Evolutionary conservation across 495 filamentous ascomycete species (phyloP), one percentile per base, ranked within the genome.

Genomic region (Podospora bellae-mahoneyi): DNA sequence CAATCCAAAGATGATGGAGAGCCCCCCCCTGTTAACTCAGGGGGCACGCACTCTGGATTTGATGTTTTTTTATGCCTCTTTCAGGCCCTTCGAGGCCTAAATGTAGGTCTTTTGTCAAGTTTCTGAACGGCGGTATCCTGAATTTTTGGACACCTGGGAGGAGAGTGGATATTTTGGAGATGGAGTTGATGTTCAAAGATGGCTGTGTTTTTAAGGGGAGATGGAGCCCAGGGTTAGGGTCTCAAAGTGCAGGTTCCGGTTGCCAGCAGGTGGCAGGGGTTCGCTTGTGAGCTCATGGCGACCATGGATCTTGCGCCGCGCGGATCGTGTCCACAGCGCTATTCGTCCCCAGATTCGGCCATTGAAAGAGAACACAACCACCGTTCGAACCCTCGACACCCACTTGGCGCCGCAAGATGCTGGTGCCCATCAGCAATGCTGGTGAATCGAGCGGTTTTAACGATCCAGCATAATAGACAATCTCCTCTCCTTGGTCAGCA

Each of bases 381-480:
- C 18, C n/a, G n/a, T 58, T 58, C n/a, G 55, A 58, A 19, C n/a
- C n/a, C 55, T 26, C 55, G 55, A 58, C 55, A 26, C 55, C 65
- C 63, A 60, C 48, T 23, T 59, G 60, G 58, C 34, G 62, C 64
- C 71, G 54, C 73, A 71, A 75, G 67, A 75, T 75, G 73, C 71
- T 71, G 62, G 39, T 48, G 39, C 66, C 44, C 69, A 60, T 28
- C 62, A 71, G 71, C 71, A 69, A 75, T 75, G 73, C 66, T 48
- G 39, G 39, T 67, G 67, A 66, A 70, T 57, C 69, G 44, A 64
- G 66, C 66, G 67, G 65, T 23, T 62, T 66, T 13, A 48, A 48
- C 39, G 39, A 48, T 48, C 39, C 39, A 48, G 39, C 39, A 10
- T 48, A 48, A 10, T 48, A 48, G 39, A 48, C 39, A 48, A 48